Conservation (phyloP, 2,329 filamentous ascomycete genomes). For the Mycosphaerella sp. region DNA sequence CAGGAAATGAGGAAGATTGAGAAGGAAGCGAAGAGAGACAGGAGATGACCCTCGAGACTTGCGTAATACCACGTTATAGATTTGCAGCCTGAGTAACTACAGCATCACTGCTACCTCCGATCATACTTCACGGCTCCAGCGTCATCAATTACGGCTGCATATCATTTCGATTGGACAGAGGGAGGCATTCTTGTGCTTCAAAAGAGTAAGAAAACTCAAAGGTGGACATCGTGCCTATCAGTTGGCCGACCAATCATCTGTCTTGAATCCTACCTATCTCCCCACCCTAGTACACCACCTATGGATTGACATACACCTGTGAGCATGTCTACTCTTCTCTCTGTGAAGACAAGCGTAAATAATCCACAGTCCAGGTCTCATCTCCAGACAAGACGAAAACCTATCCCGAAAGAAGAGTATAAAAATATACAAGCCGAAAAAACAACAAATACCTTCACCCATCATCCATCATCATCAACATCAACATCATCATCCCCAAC, state of each 20-base stretch:
- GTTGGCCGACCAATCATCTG: not conserved
- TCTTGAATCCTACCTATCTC: not conserved
- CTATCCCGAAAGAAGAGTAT: too few relatives aligned
- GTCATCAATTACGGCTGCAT: not conserved
- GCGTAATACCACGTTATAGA: not conserved
- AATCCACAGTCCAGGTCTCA: too few relatives aligned
- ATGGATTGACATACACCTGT: not conserved
- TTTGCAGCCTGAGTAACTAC: not conserved
- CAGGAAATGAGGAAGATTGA: slow-evolving; percentile 44
- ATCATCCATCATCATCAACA: too few relatives aligned
- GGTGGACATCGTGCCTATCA: not conserved
- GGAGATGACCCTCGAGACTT: not conserved
- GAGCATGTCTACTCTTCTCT: too few relatives aligned
- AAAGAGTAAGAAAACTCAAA: not conserved
- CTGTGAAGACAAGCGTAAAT: not conserved
- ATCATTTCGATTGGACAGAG: not conserved
- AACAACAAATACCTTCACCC: too few relatives aligned
- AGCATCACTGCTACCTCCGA: not conserved
- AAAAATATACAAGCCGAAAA: too few relatives aligned
- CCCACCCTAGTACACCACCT: not conserved
- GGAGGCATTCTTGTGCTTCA: too few relatives aligned
- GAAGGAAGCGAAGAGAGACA: slow-evolving; percentile 17
- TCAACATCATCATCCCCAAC: not conserved
- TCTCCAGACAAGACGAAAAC: too few relatives aligned
- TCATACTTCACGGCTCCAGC: not conserved